Base-by-base conservation (phyloP, 1,284 basidiomycete species). In the Trametes versicolor region DNA sequence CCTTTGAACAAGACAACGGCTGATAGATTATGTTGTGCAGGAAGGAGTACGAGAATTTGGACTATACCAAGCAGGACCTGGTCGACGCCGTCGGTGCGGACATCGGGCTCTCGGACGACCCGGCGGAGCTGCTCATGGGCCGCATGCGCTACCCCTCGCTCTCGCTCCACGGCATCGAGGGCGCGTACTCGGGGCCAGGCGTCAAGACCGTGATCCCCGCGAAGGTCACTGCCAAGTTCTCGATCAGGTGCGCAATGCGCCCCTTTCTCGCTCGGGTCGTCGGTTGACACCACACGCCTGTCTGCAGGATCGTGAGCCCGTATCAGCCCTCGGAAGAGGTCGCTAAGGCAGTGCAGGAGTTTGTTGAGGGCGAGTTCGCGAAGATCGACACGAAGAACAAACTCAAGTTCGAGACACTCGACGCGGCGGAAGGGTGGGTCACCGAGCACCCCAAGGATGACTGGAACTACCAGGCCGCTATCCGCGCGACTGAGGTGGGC, bases 191-290 rank as follows among this genome's bases (percentile, higher is more conserved):
- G 65, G 93, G 92, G 4, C 85, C 87, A 0, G 95, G 95, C 12
- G 90, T 87, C 52, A 98, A 98, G 88, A 99, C 97, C 0, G 97
- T 99, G 75, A 99, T 99, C 79, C 97, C 83, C 0, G 93, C 94
- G 37, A 90, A 90, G 65, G 95, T 99, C 32, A 83, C 90, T 10
- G 97, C 96, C 60, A 98, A 97, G 80, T 98, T 97, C 83, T 96
- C 93, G 72, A 93, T 98, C 76, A 92, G 96, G 83, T 91, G 75
- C 37, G 88, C 37, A n/a, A 4, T 34, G 32, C 8, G 8, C 47
- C 34, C 45, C 41, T 36, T 50, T 15, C 34, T 21, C n/a, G 6
- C 5, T 19, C 19, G 7, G 5, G 6, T 5, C 34, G 15, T 27
- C 9, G 7, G 27, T 5, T 21, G n/a, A 29, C 27, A n/a, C 8